phyloP scores from a whole-genome alignment of 768 basidiomycete genomes.

The Agaricus bisporus region DNA sequence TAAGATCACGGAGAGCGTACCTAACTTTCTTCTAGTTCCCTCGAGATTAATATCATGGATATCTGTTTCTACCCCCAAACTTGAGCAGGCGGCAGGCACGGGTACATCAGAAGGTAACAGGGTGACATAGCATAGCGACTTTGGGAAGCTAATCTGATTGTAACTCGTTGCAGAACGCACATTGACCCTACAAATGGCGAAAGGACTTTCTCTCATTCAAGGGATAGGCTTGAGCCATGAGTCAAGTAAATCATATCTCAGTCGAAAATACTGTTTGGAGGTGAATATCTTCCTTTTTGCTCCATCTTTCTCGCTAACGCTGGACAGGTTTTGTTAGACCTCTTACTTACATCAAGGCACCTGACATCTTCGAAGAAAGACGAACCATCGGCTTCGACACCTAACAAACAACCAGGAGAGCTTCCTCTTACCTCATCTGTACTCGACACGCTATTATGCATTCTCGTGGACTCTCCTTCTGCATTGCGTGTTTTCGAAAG shows the following conservation, averaged over 20 bases:
- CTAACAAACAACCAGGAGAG: slow-evolving; percentile 15
- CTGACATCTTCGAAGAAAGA: slow-evolving; percentile 30
- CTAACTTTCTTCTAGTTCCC: slow-evolving; percentile 42
- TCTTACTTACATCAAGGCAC: slow-evolving; percentile 68
- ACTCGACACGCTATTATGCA: slow-evolving; percentile 80
- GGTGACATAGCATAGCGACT: not conserved
- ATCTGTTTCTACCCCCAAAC: slow-evolving; percentile 35
- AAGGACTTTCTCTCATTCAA: slow-evolving; percentile 66
- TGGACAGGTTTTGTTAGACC: slow-evolving; percentile 62
- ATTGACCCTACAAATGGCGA: slow-evolving; percentile 47
- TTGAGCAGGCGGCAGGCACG: slow-evolving; percentile 46
- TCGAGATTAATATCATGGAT: slow-evolving; percentile 63
- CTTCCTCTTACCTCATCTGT: slow-evolving; percentile 62
- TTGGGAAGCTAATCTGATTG: not conserved
- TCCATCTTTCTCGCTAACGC: not conserved
- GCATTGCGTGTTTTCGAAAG: slow-evolving; percentile 79
- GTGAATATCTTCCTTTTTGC: slow-evolving; percentile 28
- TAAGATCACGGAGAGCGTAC: not conserved
- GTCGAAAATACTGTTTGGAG: slow-evolving; percentile 63
- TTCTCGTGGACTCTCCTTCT: slow-evolving; percentile 79
- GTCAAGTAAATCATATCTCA: slow-evolving; percentile 63
- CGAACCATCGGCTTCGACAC: slow-evolving; percentile 16
- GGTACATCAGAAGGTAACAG: slow-evolving; percentile 34
- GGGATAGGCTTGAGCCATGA: slow-evolving; percentile 68
- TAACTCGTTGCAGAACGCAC: slow-evolving; percentile 27